Evolutionary conservation across 2,329 filamentous ascomycete genomes (phyloP), one percentile per base, ranked within the genome.

Genomic region (Fusarium circinatum): DNA sequence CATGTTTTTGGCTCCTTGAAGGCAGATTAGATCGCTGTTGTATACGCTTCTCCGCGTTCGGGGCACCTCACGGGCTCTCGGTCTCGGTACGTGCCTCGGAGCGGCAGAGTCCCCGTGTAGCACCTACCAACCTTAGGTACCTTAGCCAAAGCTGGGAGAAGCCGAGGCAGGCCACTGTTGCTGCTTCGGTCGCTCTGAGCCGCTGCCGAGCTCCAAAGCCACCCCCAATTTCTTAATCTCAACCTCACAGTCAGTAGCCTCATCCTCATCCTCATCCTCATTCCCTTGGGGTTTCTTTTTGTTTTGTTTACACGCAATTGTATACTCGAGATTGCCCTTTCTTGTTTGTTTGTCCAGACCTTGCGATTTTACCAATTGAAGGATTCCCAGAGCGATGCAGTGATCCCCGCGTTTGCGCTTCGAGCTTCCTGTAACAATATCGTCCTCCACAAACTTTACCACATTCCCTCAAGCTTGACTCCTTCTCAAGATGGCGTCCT

Each of bases 401-500:
- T 70, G 62, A 68, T 63, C 65, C 69, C 69, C 69, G 62, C 69
- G 73, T 54, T 70, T 73, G 65, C 65, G 69, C 52, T 44, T 70
- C 45, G 56, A 74, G 64, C 65, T 75, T 54, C 42, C 34, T 36
- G n/a, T 55, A 44, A 32, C 58, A 26, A 39, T 65, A 60, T 62
- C 51, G 62, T 71, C 61, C 65, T 67, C 71, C 42, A 48, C 58
- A 30, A 47, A 30, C 54, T 39, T 44, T 61, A 60, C 34, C 60
- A n/a, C 52, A 55, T 41, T 36, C 20, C 39, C 38, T 49, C 47
- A 59, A 60, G 32, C 51, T 42, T 54, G 34, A 49, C 22, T 45
- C 39, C 20, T 24, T n/a, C 42, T 47, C 68, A 68, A 62, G 17
- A 82, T 82, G 81, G 74, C 81, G 49, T 78, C 79, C 49, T 70